Evolutionary conservation across 1,139 yeast genomes (phyloP).

Genomic region (Kodamaea plutei): DNA sequence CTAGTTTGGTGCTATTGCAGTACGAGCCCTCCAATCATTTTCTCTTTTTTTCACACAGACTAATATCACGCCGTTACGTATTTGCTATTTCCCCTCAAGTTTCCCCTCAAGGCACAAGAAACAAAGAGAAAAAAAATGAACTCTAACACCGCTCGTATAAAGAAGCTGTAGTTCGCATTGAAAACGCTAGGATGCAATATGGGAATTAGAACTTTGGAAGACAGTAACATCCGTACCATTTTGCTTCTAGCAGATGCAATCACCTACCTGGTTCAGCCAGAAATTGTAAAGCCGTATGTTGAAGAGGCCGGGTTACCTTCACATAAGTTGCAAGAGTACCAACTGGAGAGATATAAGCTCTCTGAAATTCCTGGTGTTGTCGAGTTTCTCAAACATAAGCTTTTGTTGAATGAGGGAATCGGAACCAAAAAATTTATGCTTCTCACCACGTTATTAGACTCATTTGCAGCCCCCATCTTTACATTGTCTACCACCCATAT

Average conservation of each 20-base stretch:
- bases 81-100: too few relatives aligned
- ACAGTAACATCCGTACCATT: constrained; percentile 26
- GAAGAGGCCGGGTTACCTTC: constrained; percentile 22
- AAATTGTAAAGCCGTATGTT: constrained; percentile 24
- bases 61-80: too few relatives aligned
- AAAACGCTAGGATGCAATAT: too few relatives aligned
- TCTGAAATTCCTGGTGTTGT: constrained; percentile 28
- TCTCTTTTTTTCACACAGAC: too few relatives aligned
- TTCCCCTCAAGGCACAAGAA: too few relatives aligned
- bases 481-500: constrained; percentile 33
- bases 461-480: constrained; percentile 33
- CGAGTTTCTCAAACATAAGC: constrained; percentile 13
- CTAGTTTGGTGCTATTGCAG: too few relatives aligned
- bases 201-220: constrained; percentile 15
- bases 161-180: too few relatives aligned
- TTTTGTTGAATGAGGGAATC: constrained; percentile 8
- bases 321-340: constrained; percentile 32
- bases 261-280: constrained; percentile 31
- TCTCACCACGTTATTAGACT: constrained; percentile 23
- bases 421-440: constrained; percentile 21
- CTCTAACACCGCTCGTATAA: too few relatives aligned
- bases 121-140: too few relatives aligned
- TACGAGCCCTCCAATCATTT: too few relatives aligned
- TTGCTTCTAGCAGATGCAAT: constrained; percentile 33
- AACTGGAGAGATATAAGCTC: constrained; percentile 25